phyloP scores from a whole-genome alignment of 305 asterid species.

The Fraxinus ornus region DNA sequence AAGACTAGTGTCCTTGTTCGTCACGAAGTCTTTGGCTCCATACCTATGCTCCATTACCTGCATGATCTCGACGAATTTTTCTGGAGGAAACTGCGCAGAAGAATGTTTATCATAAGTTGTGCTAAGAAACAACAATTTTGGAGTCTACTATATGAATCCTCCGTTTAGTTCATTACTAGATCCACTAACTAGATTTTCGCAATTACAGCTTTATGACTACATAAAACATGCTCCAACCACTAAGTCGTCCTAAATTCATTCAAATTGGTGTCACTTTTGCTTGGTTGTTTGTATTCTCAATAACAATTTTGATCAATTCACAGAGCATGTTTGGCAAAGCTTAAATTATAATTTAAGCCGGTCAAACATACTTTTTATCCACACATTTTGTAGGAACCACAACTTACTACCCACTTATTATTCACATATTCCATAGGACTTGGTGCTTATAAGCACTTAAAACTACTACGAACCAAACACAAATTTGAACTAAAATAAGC shows the following conservation, averaged over 20 bases:
- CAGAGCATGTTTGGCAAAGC: background rate
- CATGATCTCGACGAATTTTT: constrained; percentile 76
- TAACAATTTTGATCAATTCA: background rate
- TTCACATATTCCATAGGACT: background rate
- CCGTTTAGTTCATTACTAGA: background rate
- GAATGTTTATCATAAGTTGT: background rate
- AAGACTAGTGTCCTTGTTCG: constrained; percentile 84
- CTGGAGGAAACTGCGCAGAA: constrained; percentile 66
- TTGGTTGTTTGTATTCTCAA: background rate
- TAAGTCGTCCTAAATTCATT: background rate
- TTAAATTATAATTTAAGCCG: background rate
- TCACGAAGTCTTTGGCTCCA: constrained; percentile 79
- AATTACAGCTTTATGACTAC: background rate
- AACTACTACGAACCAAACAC: background rate
- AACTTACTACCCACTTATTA: background rate
- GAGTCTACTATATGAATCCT: background rate
- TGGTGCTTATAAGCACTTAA: background rate
- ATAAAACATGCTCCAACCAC: background rate
- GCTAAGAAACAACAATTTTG: background rate
- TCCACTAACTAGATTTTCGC: background rate
- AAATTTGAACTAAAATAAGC: background rate
- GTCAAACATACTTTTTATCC: background rate
- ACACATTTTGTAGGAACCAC: background rate
- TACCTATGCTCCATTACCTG: constrained; percentile 95
- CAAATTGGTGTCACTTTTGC: background rate